These are phyloP conservation scores for Simplicillium sp. DNA, from an alignment of 2,329 filamentous ascomycete species.

Conservation along the genomic window DNA sequence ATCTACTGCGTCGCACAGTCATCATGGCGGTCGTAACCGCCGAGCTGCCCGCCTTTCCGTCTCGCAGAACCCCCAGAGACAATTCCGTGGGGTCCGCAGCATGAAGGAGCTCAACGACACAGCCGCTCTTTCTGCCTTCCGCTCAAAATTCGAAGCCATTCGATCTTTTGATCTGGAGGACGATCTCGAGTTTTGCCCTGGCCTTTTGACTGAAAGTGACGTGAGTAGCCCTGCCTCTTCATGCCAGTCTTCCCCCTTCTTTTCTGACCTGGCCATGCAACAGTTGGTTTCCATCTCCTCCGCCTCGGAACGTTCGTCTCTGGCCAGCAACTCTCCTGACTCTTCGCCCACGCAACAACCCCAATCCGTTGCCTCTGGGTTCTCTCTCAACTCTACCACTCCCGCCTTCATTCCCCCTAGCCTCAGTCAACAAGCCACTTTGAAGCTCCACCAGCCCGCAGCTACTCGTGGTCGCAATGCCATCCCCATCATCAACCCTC, in stretches of 20 bases:
- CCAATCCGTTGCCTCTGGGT: constrained; percentile 65
- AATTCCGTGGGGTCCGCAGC: constrained; percentile 75
- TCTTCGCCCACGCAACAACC: constrained; percentile 86
- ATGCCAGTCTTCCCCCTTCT: constrained; percentile 9
- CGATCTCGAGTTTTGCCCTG: constrained; percentile 91
- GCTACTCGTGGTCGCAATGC: constrained; percentile 87
- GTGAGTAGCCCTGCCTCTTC: constrained; percentile 43
- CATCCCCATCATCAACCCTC: constrained; percentile 96
- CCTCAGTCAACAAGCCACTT: constrained; percentile 52
- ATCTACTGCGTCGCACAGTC: constrained; percentile 57
- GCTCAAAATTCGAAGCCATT: constrained; percentile 80
- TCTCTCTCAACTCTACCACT: constrained; percentile 62
- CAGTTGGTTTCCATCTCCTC: constrained; percentile 90
- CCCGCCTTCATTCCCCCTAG: constrained; percentile 56
- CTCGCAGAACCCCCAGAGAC: constrained; percentile 74
- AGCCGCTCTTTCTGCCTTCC: constrained; percentile 68
- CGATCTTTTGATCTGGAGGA: constrained; percentile 94
- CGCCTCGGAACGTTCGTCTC: constrained; percentile 84
- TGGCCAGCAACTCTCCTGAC: constrained; percentile 89
- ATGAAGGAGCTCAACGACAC: constrained; percentile 80
- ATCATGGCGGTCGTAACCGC: constrained; percentile 78
- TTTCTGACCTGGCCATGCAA: constrained; percentile 24
- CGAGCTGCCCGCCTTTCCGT: constrained; percentile 73
- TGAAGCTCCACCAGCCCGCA: constrained; percentile 86
- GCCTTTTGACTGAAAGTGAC: constrained; percentile 85